These are phyloP conservation scores for Salvia hispanica DNA, from an alignment of 257 asterid species.

Conservation along the genomic window DNA sequence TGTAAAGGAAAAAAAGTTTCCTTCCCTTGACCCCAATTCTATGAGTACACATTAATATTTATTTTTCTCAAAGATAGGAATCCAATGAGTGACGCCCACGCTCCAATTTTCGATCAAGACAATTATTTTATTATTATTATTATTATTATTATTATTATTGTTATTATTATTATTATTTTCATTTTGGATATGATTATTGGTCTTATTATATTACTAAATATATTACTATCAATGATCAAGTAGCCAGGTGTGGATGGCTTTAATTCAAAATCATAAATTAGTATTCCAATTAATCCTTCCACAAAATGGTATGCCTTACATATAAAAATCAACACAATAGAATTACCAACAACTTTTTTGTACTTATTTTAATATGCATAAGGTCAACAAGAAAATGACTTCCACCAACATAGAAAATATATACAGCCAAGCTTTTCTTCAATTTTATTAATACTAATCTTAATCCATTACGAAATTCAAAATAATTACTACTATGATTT, in stretches of 20 bases:
- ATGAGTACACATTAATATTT: constrained; percentile 3
- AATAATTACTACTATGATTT: constrained; percentile 25
- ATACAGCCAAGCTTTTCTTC: constrained; percentile 33
- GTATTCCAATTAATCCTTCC: constrained; percentile 14
- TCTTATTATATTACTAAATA: constrained; percentile 1
- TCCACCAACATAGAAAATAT: constrained; percentile 40
- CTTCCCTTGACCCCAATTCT: constrained; percentile 10
- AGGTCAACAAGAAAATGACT: constrained; percentile 54
- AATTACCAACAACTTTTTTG: constrained; percentile 38
- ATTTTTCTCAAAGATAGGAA: constrained; percentile 31
- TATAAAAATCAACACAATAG: constrained; percentile 27
- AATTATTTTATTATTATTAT: constrained; percentile 15
- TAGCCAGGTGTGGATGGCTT: constrained; percentile 24
- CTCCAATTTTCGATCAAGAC: constrained; percentile 29
- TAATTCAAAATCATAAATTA: constrained; percentile 18
- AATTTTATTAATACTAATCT: constrained; percentile 39
- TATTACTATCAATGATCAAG: constrained; percentile 12
- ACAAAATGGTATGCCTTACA: constrained; percentile 24
- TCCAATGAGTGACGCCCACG: constrained; percentile 38
- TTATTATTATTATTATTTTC: constrained; percentile 10
- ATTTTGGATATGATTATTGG: not conserved
- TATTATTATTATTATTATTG: not conserved
- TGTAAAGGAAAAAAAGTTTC: constrained; percentile 9
- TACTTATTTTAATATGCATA: constrained; percentile 34
- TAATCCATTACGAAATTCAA: constrained; percentile 29